These are phyloP conservation scores for Sordariomycetes sp. DNA, from an alignment of 2,329 filamentous ascomycete genomes.

Conservation along the genomic window DNA sequence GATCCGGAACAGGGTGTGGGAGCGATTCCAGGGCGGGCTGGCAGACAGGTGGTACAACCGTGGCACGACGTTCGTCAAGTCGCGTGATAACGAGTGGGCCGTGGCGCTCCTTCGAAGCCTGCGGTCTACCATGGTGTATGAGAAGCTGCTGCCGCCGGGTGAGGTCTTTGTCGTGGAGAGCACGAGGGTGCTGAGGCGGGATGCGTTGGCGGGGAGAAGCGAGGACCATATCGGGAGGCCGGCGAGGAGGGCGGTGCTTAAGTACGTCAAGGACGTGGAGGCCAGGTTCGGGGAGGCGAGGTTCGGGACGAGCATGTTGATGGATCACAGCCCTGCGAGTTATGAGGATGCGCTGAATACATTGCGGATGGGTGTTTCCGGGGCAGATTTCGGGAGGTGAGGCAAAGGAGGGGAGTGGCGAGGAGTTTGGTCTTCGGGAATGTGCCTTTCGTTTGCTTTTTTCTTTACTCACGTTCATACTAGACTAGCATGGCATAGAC, in stretches of 20 bases:
- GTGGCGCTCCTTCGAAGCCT: slow-evolving; percentile 53
- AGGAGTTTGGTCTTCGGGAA: neutral
- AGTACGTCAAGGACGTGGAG: slow-evolving; percentile 60
- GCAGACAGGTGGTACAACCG: slow-evolving; percentile 42
- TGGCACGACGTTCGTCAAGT: slow-evolving; percentile 20
- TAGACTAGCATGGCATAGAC: neutral
- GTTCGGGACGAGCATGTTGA: slow-evolving; percentile 62
- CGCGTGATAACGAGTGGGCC: slow-evolving; percentile 39
- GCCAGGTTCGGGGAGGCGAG: slow-evolving; percentile 54
- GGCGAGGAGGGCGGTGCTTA: slow-evolving; percentile 55
- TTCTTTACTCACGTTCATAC: neutral
- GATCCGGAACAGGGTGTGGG: slow-evolving; percentile 53
- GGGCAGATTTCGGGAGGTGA: slow-evolving; percentile 7
- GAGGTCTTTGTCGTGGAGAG: slow-evolving; percentile 65
- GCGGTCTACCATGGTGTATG: slow-evolving; percentile 52
- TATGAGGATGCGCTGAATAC: slow-evolving; percentile 59
- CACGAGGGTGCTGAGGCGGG: slow-evolving; percentile 51
- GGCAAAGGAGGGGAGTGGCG: neutral
- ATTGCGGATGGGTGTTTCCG: slow-evolving; percentile 34
- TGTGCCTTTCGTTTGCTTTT: neutral
- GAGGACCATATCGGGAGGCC: slow-evolving; percentile 45
- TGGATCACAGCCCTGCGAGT: slow-evolving; percentile 61
- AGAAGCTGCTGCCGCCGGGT: slow-evolving; percentile 61
- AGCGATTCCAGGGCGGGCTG: slow-evolving; percentile 47
- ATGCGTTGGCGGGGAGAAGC: slow-evolving; percentile 40